Evolutionary conservation across 2,329 filamentous ascomycete species (phyloP).

Genomic region (Lachnellula hyalina): DNA sequence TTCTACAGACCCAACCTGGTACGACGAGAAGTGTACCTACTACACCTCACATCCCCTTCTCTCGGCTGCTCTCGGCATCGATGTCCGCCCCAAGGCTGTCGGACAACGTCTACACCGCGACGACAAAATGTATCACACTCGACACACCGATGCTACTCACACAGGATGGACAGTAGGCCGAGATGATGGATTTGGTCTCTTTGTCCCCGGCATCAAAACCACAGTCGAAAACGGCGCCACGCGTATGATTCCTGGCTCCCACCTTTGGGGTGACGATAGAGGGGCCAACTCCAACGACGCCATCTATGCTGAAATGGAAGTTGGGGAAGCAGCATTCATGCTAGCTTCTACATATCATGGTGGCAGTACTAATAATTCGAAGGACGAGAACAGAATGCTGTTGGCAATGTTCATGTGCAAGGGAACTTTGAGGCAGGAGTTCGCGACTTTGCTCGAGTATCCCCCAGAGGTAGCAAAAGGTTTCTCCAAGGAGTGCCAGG

Average conservation of each 20-base stretch:
- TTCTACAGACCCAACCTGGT: slow-evolving; percentile 15
- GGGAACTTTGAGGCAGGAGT: slow-evolving; percentile 11
- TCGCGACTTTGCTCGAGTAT: slow-evolving; percentile 12
- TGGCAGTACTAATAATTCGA: slow-evolving; percentile 11
- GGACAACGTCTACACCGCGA: slow-evolving; percentile 14
- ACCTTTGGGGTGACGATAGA: slow-evolving; percentile 18
- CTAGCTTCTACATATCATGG: slow-evolving; percentile 16
- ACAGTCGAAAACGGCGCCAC: slow-evolving; percentile 16
- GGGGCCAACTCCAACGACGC: slow-evolving; percentile 10
- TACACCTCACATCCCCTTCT: slow-evolving; percentile 14
- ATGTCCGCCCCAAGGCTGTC: slow-evolving; percentile 10
- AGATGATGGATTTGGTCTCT: slow-evolving; percentile 13
- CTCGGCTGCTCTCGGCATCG: slow-evolving; percentile 12
- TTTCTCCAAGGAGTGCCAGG: slow-evolving; percentile 11
- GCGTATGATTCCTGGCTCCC: slow-evolving; percentile 15
- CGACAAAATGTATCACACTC: slow-evolving; percentile 17
- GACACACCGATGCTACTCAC: slow-evolving; percentile 9
- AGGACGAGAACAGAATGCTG: slow-evolving; percentile 10
- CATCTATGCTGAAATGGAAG: slow-evolving; percentile 14
- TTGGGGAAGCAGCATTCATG: slow-evolving; percentile 17
- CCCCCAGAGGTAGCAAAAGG: slow-evolving; percentile 11
- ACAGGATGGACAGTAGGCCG: slow-evolving; percentile 10
- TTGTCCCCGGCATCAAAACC: slow-evolving; percentile 13
- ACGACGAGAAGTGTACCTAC: slow-evolving; percentile 8
- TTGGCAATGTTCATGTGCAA: slow-evolving; percentile 16